phyloP scores from a whole-genome alignment of 1,284 basidiomycete species.

The Heterobasidion occidentale region DNA sequence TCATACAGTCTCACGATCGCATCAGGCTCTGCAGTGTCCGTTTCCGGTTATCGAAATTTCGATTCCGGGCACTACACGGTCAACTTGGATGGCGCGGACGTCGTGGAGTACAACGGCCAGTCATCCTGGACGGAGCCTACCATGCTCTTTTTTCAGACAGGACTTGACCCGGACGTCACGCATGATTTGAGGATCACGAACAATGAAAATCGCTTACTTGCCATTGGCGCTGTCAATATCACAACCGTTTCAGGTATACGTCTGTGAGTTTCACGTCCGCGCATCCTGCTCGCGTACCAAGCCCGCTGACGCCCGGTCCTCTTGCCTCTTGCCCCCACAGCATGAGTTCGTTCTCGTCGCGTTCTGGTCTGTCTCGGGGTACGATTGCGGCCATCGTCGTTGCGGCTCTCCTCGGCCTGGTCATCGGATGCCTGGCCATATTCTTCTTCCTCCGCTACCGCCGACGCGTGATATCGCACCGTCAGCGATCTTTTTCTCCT shows the following conservation, averaged over 20 bases:
- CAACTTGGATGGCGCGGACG: constrained; percentile 38
- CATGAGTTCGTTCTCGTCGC: constrained; percentile 8
- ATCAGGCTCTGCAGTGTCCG: constrained; percentile 47
- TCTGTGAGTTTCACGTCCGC: constrained; percentile 22
- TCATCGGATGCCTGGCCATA: constrained; percentile 28
- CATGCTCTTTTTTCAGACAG: constrained; percentile 50
- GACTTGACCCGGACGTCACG: constrained; percentile 38
- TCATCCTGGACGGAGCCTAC: constrained; percentile 46
- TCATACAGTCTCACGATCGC: constrained; percentile 1
- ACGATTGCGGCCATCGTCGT: constrained; percentile 58
- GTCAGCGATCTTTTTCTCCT: not conserved
- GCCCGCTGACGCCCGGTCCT: constrained; percentile 9
- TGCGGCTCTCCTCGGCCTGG: constrained; percentile 37
- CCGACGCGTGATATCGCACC: constrained; percentile 19
- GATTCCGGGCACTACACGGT: constrained; percentile 54
- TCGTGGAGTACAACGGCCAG: constrained; percentile 33
- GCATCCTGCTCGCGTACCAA: not conserved
- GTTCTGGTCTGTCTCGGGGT: constrained; percentile 29
- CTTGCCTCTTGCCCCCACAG: constrained; percentile 7
- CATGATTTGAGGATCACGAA: constrained; percentile 54
- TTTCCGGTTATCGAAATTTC: constrained; percentile 45
- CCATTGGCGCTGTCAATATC: constrained; percentile 32
- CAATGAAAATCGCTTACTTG: constrained; percentile 39
- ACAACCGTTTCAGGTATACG: constrained; percentile 26
- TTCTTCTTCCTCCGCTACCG: constrained; percentile 31